Percentiles rank a stretch among this genome's conserved stretches.
These are phyloP conservation scores for Fusarium begoniae DNA, from an alignment of 2,329 filamentous ascomycete genomes.

Conservation along the genomic window DNA sequence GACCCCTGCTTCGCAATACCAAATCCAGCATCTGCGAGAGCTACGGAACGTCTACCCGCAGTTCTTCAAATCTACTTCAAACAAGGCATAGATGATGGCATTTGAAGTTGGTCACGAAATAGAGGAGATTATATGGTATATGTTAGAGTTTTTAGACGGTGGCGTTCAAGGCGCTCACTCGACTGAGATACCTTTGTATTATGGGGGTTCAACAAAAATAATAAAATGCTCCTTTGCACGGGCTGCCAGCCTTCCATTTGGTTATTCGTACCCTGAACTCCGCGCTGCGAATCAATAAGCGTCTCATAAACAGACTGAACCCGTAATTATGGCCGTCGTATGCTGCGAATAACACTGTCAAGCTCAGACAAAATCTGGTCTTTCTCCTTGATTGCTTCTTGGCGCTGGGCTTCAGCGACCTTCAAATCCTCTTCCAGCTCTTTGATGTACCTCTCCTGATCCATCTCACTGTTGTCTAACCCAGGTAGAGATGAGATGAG, in stretches of 20 bases:
- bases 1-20: conserved; percentile 73
- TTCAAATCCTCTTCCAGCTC: conserved; percentile 73
- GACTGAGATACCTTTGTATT: conserved; percentile 26
- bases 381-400: conserved; percentile 71
- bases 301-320: neutral
- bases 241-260: neutral
- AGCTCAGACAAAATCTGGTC: conserved; percentile 68
- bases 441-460: conserved; percentile 74
- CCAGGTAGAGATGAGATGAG: conserved; percentile 80
- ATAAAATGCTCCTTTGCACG: neutral
- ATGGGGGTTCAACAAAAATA: neutral
- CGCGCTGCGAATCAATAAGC: conserved; percentile 26
- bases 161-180: conserved; percentile 25
- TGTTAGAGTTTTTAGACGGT: conserved; percentile 12
- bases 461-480: conserved; percentile 78
- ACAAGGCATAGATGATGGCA: neutral
- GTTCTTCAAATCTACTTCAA: conserved; percentile 73
- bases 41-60: conserved; percentile 81
- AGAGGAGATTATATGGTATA: neutral
- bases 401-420: conserved; percentile 68
- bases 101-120: neutral
- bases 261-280: conserved; percentile 25
- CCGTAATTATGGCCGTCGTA: conserved; percentile 62
- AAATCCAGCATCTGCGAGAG: conserved; percentile 80
- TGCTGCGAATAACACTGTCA: conserved; percentile 68